A percentile compares a stretch with the other conserved stretches of the same genome.
phyloP scores from a whole-genome alignment of 805 yeast species.

The Candida pini region DNA sequence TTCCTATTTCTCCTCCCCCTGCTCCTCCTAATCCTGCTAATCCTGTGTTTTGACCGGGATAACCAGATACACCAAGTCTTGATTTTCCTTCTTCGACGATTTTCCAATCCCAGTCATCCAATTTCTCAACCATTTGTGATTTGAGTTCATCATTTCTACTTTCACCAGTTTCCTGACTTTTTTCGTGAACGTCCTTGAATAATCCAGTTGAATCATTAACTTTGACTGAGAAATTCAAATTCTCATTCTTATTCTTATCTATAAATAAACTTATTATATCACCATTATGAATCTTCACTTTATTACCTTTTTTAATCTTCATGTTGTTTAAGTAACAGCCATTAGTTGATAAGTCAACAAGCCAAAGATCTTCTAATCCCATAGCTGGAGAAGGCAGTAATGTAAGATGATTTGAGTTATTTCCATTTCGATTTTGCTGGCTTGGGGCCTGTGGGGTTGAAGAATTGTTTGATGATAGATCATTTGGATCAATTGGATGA shows the following conservation, averaged over 20 bases:
- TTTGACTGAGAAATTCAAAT: constrained; percentile 46
- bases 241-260: constrained; percentile 49
- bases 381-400: constrained; percentile 66
- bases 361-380: constrained; percentile 69
- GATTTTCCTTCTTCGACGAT: background rate
- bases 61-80: background rate
- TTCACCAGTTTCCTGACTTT: background rate
- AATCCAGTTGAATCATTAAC: constrained; percentile 61
- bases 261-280: constrained; percentile 63
- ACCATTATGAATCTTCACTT: constrained; percentile 54
- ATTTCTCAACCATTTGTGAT: background rate
- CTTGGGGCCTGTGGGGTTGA: no score
- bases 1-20: background rate
- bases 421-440: background rate
- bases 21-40: background rate
- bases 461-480: no score
- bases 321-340: constrained; percentile 65
- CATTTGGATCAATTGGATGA: constrained; percentile 45
- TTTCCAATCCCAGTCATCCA: constrained; percentile 3
- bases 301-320: constrained; percentile 56
- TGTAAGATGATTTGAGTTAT: background rate
- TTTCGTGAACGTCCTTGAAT: constrained; percentile 25
- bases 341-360: constrained; percentile 74
- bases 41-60: background rate
- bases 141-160: background rate